Conservation (phyloP, 164 flowering plant species). For the Vitis vinifera region ASM3070453v1 NC_081813.1:2069501-2070000, state of each 20-base stretch:
- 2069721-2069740: neutral
- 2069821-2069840: conserved; percentile 36
- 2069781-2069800: conserved; percentile 80
- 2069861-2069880: conserved; percentile 30
- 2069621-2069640: too few relatives aligned
- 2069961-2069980: neutral
- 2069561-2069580: neutral
- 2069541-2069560: neutral
- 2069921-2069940: neutral
- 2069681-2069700: neutral
- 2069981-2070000: neutral
- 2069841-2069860: conserved; percentile 59
- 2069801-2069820: conserved; percentile 43
- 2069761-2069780: conserved; percentile 64
- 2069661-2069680: too few relatives aligned
- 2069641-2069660: too few relatives aligned
- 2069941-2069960: neutral
- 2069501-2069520: conserved; percentile 82
- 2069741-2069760: neutral
- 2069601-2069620: too few relatives aligned
- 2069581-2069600: neutral
- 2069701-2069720: neutral
- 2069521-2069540: conserved; percentile 85
- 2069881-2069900: neutral
- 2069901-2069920: neutral